Percentiles rank a stretch among this genome's conserved stretches.
phyloP scores from a whole-genome alignment of 345 rosid species.

The Pugionium cornutum region DNA sequence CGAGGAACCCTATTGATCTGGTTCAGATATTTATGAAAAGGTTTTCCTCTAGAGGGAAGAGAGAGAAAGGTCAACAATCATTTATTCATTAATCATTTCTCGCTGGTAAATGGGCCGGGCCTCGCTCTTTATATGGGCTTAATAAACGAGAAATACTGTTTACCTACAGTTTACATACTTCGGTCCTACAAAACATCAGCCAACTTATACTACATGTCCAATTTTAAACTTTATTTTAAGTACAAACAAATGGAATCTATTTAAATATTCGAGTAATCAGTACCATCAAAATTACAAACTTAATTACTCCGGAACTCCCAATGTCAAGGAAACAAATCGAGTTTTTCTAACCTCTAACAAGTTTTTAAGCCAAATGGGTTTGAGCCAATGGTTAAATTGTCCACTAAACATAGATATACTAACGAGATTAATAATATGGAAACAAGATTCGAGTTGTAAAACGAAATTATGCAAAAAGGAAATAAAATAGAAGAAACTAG shows the following conservation, averaged over 20 bases:
- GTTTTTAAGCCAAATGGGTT: not conserved
- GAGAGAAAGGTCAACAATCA: slow-evolving; percentile 9
- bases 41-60: slow-evolving; percentile 34
- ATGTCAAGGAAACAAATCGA: not conserved
- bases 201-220: too few relatives aligned
- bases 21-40: slow-evolving; percentile 12
- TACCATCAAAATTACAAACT: not conserved
- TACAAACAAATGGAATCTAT: too few relatives aligned
- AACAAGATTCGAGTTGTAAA: not conserved
- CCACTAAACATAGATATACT: not conserved
- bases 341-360: not conserved
- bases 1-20: slow-evolving; percentile 33
- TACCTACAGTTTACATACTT: too few relatives aligned
- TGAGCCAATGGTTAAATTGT: not conserved
- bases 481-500: not conserved
- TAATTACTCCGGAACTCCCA: not conserved
- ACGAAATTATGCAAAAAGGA: not conserved
- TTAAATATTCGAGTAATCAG: too few relatives aligned
- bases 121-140: too few relatives aligned
- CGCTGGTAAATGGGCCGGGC: slow-evolving; percentile 16
- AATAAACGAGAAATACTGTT: too few relatives aligned
- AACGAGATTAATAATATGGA: not conserved
- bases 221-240: too few relatives aligned
- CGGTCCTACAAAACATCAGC: too few relatives aligned
- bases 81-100: not conserved